phyloP scores from a whole-genome alignment of 148 eudicot species.

The Chenopodium quinoa region DNA sequence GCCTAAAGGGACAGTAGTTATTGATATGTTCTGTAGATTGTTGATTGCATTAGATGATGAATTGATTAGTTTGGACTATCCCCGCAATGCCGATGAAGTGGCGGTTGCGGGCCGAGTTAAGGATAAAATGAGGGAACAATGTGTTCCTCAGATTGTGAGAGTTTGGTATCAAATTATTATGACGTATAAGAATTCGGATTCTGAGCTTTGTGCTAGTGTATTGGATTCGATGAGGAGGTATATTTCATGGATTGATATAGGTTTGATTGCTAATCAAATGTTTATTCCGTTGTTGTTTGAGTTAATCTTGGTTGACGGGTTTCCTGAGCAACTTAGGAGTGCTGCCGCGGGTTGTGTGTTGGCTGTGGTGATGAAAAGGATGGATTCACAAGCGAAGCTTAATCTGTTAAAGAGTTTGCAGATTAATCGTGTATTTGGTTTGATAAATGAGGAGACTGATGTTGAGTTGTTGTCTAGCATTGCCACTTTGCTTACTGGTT shows the following conservation, averaged over 20 bases:
- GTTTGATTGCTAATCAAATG: constrained; percentile 64
- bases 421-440: constrained; percentile 65
- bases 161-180: constrained; percentile 73
- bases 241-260: constrained; percentile 92
- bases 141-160: constrained; percentile 72
- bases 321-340: constrained; percentile 63
- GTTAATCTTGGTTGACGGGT: constrained; percentile 62
- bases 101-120: constrained; percentile 64
- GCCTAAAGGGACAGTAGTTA: constrained; percentile 65
- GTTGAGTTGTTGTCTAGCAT: constrained; percentile 69
- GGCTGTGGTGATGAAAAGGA: constrained; percentile 82
- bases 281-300: constrained; percentile 72
- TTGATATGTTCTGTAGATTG: constrained; percentile 95
- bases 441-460: constrained; percentile 59
- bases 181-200: constrained; percentile 67
- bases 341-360: constrained; percentile 71
- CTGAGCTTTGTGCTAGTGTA: constrained; percentile 68
- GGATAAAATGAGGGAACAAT: constrained; percentile 97
- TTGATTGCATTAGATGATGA: constrained; percentile 91
- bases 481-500: constrained; percentile 81
- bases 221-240: constrained; percentile 82
- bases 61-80: constrained; percentile 84
- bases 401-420: constrained; percentile 67
- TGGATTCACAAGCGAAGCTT: constrained; percentile 76
- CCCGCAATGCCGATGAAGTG: constrained; percentile 54